Evolutionary conservation across 495 filamentous ascomycete genomes (phyloP).

Genomic region (Sabuloglossum arenarium): DNA sequence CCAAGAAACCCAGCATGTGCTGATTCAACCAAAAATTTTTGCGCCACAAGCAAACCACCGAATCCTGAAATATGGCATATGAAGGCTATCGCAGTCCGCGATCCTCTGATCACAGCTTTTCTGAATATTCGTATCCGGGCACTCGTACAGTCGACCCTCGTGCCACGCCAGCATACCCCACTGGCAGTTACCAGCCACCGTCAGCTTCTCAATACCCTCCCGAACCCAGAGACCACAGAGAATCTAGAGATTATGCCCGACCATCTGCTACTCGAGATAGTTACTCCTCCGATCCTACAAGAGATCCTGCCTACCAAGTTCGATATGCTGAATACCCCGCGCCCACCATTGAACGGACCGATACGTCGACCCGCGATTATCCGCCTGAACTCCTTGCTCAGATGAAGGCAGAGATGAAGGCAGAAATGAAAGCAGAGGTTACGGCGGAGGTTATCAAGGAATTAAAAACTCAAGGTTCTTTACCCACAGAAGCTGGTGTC

Average conservation of each 20-base stretch:
- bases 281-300: neutral
- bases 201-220: neutral
- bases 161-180: neutral
- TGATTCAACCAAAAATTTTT: neutral
- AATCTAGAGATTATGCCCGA: neutral
- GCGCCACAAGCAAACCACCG: neutral
- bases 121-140: neutral
- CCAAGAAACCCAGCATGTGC: neutral
- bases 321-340: neutral
- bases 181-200: neutral
- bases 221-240: neutral
- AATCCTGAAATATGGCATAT: neutral
- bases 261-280: neutral
- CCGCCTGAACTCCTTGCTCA: neutral
- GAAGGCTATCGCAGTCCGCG: conserved; percentile 3
- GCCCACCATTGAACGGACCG: neutral
- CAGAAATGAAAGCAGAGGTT: neutral
- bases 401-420: neutral
- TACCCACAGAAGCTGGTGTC: neutral
- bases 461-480: neutral
- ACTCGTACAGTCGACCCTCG: neutral
- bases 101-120: neutral
- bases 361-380: neutral
- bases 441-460: neutral
- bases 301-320: neutral